phyloP scores from a whole-genome alignment of 441 rosid genomes.

The Populus hybrid region DNA sequence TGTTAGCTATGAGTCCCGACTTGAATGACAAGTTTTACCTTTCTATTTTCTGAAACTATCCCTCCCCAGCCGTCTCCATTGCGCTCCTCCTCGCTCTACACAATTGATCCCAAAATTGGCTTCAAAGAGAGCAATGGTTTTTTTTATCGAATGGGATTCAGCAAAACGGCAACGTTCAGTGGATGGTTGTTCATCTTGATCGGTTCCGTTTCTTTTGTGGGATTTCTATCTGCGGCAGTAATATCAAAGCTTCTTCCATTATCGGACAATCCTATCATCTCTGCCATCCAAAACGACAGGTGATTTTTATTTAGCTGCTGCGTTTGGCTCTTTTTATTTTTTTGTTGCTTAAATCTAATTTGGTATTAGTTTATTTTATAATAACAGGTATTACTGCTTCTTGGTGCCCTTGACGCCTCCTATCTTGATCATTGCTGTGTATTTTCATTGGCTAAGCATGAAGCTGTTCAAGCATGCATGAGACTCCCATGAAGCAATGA shows the following conservation, averaged over 20 bases:
- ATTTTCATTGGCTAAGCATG: constrained; percentile 95
- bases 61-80: neutral
- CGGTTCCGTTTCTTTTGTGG: constrained; percentile 32
- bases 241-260: constrained; percentile 44
- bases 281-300: constrained; percentile 53
- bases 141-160: neutral
- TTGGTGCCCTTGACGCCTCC: constrained; percentile 84
- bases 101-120: no score
- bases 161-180: constrained; percentile 13
- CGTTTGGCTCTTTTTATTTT: neutral
- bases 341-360: neutral
- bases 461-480: constrained; percentile 91
- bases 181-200: constrained; percentile 31
- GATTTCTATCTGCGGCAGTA: constrained; percentile 36
- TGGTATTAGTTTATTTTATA: neutral
- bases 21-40: neutral
- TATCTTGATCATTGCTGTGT: constrained; percentile 52
- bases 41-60: neutral
- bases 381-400: constrained; percentile 77
- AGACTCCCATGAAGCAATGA: constrained; percentile 13
- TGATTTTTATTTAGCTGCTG: constrained; percentile 4
- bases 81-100: neutral
- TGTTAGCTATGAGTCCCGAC: neutral
- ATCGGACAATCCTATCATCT: constrained; percentile 32
- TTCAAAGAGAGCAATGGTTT: neutral